phyloP scores from a whole-genome alignment of 148 eudicot species.

The Rheum nobile region DNA sequence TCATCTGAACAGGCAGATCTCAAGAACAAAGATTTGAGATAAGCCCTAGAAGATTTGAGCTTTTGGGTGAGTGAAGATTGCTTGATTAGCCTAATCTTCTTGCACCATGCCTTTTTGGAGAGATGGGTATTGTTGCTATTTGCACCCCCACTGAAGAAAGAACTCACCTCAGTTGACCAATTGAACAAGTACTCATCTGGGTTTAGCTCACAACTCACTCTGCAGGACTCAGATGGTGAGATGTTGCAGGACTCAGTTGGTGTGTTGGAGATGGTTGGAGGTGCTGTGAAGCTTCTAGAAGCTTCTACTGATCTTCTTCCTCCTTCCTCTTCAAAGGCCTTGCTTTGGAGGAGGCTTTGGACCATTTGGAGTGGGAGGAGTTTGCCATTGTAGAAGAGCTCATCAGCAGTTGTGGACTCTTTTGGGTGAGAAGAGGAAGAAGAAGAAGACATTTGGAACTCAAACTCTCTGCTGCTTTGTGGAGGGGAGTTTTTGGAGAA shows the following conservation, averaged over 20 bases:
- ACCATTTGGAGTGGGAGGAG: constrained; percentile 74
- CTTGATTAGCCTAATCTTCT: constrained; percentile 36
- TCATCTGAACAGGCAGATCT: constrained; percentile 38
- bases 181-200: constrained; percentile 52
- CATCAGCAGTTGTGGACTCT: constrained; percentile 42
- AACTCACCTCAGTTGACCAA: constrained; percentile 43
- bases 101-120: constrained; percentile 40
- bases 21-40: constrained; percentile 48
- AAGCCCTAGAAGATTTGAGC: constrained; percentile 44
- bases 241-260: constrained; percentile 51
- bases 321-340: not conserved
- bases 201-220: constrained; percentile 51
- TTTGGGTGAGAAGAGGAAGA: constrained; percentile 8
- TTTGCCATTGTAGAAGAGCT: constrained; percentile 74
- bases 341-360: constrained; percentile 28
- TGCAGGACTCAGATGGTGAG: constrained; percentile 56
- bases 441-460: constrained; percentile 42
- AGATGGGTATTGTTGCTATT: not conserved
- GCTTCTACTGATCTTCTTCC: not conserved
- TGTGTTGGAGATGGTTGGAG: constrained; percentile 25
- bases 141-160: constrained; percentile 12
- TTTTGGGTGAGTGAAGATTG: constrained; percentile 35
- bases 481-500: constrained; percentile 20
- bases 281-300: constrained; percentile 14
- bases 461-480: constrained; percentile 46